A percentile compares a stretch with the other conserved stretches of the same genome.
Evolutionary conservation across 75 land plant species (phyloP).

Genomic region (Ceratopteris richardii): DNA sequence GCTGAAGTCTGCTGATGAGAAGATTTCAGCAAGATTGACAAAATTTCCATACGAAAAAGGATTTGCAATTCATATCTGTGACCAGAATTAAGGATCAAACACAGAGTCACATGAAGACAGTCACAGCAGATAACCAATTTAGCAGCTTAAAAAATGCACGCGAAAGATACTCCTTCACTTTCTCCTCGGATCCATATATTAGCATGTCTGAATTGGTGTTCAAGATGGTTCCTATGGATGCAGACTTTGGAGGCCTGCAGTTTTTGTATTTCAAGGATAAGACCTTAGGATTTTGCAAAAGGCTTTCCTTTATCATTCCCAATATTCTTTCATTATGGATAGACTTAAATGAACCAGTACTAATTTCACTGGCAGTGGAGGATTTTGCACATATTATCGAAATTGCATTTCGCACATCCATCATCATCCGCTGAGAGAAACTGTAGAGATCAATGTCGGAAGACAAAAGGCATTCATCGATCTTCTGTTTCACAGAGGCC

Average conservation of each 20-base stretch:
- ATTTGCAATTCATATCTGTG: conserved; percentile 74
- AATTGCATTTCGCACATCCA: conserved; percentile 26
- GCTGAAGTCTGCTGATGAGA: conserved; percentile 21
- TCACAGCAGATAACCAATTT: not conserved
- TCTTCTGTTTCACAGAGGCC: not conserved
- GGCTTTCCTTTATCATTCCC: conserved; percentile 25
- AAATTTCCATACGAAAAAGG: conserved; percentile 73
- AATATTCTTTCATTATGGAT: conserved; percentile 10
- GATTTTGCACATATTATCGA: conserved; percentile 4
- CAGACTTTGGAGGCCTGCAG: conserved; percentile 7
- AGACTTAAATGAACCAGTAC: conserved; percentile 6
- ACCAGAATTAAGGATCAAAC: too few relatives aligned
- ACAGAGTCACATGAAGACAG: too few relatives aligned
- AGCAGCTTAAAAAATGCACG: not conserved
- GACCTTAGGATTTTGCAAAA: conserved; percentile 57
- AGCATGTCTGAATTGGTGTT: conserved; percentile 8
- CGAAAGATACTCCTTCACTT: conserved; percentile 75
- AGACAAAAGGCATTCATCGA: conserved; percentile 8
- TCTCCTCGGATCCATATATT: conserved; percentile 24
- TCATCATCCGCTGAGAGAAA: conserved; percentile 49
- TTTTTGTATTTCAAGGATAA: conserved; percentile 38
- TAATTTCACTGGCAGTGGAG: conserved; percentile 2
- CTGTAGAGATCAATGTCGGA: conserved; percentile 39
- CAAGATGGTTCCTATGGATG: not conserved
- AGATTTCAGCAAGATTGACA: conserved; percentile 24